A percentile compares a stretch with the other conserved stretches of the same genome.
Conservation (phyloP, 2,329 filamentous ascomycete genomes). For the Lasiodiplodia gonubiensis region DNA sequence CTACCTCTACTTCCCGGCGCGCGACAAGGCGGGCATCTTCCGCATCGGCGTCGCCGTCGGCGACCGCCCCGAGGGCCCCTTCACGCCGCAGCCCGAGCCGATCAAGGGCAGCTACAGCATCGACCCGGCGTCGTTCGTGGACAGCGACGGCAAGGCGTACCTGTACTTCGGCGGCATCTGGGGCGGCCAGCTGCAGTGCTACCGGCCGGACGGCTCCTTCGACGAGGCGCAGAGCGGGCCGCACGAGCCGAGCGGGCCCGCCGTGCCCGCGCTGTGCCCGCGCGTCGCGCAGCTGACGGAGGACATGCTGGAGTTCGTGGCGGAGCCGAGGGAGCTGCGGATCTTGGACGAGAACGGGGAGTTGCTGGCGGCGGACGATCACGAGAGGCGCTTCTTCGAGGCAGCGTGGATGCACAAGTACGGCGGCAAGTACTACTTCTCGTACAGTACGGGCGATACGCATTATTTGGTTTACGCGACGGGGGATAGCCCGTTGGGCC, state of each 20-base stretch:
- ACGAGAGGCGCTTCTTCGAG: slow-evolving; percentile 79
- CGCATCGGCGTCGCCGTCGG: slow-evolving; percentile 74
- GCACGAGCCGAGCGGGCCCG: slow-evolving; percentile 60
- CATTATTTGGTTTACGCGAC: slow-evolving; percentile 75
- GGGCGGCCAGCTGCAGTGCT: slow-evolving; percentile 82
- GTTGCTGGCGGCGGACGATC: slow-evolving; percentile 69
- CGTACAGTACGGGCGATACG: slow-evolving; percentile 78
- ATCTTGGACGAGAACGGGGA: slow-evolving; percentile 69
- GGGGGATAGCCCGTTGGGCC: slow-evolving; percentile 68
- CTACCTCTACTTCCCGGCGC: slow-evolving; percentile 78
- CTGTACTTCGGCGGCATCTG: slow-evolving; percentile 81
- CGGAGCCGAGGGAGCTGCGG: slow-evolving; percentile 62
- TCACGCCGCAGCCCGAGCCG: slow-evolving; percentile 66
- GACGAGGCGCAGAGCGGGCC: slow-evolving; percentile 61
- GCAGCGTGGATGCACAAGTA: slow-evolving; percentile 81
- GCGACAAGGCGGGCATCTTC: slow-evolving; percentile 73
- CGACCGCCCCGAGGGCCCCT: slow-evolving; percentile 71
- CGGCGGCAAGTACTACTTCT: slow-evolving; percentile 73
- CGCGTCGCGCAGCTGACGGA: slow-evolving; percentile 68
- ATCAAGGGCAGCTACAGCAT: slow-evolving; percentile 77
- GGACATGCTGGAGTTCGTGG: slow-evolving; percentile 69
- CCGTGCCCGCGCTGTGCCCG: slow-evolving; percentile 65
- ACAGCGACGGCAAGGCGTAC: slow-evolving; percentile 69
- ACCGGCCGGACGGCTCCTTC: slow-evolving; percentile 63
- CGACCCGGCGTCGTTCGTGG: slow-evolving; percentile 77